Evolutionary conservation across 176 grass and related monocot species (phyloP), one percentile per base, ranked within the genome.

Genomic region (Eragrostis nindensis): DNA sequence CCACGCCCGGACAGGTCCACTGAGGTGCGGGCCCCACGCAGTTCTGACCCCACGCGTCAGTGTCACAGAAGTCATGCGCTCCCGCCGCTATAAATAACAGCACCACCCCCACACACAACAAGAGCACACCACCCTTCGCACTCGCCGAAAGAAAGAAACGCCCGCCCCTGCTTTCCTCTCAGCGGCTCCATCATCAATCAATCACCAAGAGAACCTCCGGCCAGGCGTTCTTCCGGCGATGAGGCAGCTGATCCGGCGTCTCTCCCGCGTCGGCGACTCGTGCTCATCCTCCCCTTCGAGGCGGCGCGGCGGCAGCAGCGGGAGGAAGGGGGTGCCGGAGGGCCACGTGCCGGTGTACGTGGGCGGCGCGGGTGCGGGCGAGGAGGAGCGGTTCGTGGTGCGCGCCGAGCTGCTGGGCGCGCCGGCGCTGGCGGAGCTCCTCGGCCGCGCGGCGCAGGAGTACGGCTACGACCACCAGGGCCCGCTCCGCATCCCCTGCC

Each of bases 271-370:
- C 25, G 82, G 84, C 70, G 85, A 92, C 66, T 60, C n/a, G 9
- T 90, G 79, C 53, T 68, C 44, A 8, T 19, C 59, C 30, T 29
- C 76, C 18, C 67, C 57, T 3, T 3, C 59, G 5, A 3, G 15
- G 30, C 44, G 25, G 18, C 7, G 5, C 8, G 19, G 22, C 30
- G n/a, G 30, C 18, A 14, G 44, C 14, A 14, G 44, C 14, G 40
- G 44, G 14, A 13, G 24, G 46, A 54, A 71, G 48, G 26, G 17
- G 16, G 49, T 45, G 76, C 59, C 87, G 27, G 90, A 92, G 80
- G 93, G 90, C 17, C 82, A 92, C 85, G 93, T 96, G 66, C 93
- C 93, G 71, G 82, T 96, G 70, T 86, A 76, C 85, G 93, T 94
- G 2, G 65, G 64, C 27, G 92, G 84, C 16, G 40, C 39, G 24